Conservation (phyloP, 148 eudicot species). For the Rhododendron williamsianum region DNA sequence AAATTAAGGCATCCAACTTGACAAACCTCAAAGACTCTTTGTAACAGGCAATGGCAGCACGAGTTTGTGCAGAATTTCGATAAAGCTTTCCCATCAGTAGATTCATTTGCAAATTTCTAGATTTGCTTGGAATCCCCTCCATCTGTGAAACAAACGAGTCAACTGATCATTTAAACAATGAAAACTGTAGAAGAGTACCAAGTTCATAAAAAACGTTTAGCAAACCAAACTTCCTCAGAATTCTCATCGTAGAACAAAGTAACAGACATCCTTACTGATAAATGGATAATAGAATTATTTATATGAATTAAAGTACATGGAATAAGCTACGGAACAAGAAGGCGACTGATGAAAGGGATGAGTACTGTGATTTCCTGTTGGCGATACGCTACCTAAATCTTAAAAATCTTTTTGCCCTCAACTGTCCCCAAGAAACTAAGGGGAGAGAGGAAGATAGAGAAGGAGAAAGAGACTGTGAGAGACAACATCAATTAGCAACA, state of each 20-base stretch:
- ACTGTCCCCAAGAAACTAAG: not conserved
- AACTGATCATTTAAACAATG: not conserved
- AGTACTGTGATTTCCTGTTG: not conserved
- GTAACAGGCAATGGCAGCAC: slow-evolving; percentile 76
- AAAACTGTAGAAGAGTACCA: not conserved
- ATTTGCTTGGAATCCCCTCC: slow-evolving; percentile 84
- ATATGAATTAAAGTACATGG: not conserved
- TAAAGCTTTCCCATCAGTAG: slow-evolving; percentile 90
- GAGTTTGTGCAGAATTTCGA: slow-evolving; percentile 65
- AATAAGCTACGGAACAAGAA: not conserved
- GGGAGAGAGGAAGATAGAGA: not conserved
- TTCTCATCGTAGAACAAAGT: not conserved
- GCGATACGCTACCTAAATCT: not conserved
- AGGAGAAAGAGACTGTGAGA: not conserved
- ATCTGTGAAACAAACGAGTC: slow-evolving; percentile 43
- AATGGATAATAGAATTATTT: not conserved
- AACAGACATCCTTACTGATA: not conserved
- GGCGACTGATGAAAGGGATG: not conserved
- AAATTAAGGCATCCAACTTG: slow-evolving; percentile 5
- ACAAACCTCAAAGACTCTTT: slow-evolving; percentile 92
- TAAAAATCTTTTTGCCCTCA: not conserved
- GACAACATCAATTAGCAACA: not conserved
- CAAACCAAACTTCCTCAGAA: not conserved
- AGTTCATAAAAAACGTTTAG: not conserved
- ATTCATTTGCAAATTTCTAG: slow-evolving; percentile 77